Evolutionary conservation across 345 rosid species (phyloP).

Genomic region (Streptanthus diversifolius): DNA sequence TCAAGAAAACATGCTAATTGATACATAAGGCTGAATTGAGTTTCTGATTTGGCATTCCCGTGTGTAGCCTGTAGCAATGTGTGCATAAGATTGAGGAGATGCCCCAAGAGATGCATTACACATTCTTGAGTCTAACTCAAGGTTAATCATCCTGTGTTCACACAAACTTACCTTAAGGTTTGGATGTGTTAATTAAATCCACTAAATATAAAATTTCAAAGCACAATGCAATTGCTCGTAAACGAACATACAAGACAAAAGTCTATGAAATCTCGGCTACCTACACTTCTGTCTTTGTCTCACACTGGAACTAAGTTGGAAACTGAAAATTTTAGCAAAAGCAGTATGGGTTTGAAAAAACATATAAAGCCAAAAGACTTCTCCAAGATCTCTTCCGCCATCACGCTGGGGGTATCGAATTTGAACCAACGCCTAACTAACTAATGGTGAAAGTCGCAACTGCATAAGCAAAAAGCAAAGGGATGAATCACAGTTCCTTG

Average conservation of each 20-base stretch:
- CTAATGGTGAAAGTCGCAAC: not conserved
- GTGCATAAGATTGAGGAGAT: not conserved
- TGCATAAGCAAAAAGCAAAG: not conserved
- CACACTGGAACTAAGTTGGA: not conserved
- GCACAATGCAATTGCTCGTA: constrained; percentile 4
- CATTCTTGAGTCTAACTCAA: not conserved
- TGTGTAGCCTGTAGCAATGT: not conserved
- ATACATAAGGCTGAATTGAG: not conserved
- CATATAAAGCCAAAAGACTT: constrained; percentile 1
- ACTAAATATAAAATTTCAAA: not conserved
- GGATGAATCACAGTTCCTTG: constrained; percentile 52
- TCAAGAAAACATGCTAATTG: not conserved
- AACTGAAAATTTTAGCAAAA: not conserved
- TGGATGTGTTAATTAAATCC: not conserved
- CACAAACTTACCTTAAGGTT: not conserved
- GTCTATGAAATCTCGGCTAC: not conserved
- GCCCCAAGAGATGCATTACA: not conserved
- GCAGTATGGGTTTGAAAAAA: not conserved
- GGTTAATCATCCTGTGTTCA: not conserved
- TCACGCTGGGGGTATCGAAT: not conserved
- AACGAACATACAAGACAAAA: not conserved
- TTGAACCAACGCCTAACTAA: constrained; percentile 22
- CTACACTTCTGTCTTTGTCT: not conserved
- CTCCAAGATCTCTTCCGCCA: not conserved
- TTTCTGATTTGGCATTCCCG: not conserved